Evolutionary conservation across 768 basidiomycete species (phyloP), one percentile per base, ranked within the genome.

Genomic region (Boletus subparvulus): DNA sequence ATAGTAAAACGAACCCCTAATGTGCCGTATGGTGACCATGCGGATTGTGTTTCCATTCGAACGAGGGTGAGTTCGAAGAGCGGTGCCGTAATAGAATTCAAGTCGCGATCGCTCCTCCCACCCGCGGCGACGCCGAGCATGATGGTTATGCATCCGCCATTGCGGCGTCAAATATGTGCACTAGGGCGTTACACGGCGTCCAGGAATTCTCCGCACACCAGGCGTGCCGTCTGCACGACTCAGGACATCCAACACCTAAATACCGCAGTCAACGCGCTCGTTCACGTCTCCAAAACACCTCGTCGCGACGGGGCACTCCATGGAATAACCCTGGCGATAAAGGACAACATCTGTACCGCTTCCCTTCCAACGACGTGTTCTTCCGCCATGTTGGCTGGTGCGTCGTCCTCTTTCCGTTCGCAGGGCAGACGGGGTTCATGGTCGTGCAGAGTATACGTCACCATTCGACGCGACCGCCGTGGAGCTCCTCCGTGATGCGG

Each of bases 391-490:
- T 80, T 98, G 14, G 71, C 76, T 56, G 80, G 91, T 89, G 33
- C 55, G 73, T 67, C 33, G 6, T 30, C 24, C 19, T 45, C 39
- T 32, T 51, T 35, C 50, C 50, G 30, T 32, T 3, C 39, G 33
- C 16, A 7, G 13, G n/a, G 9, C 21, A 30, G 44, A 41, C 33
- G 21, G 2, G 17, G 21, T 3, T 43, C 50, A 44, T 7, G n/a
- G 26, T 41, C 44, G 12, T 24, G 37, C 61, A 93, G 90, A 81
- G 39, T 97, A 90, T 66, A 70, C 63, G 0, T 84, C 95, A 0
- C 92, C 92, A 0, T 93, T 89, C 66, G 89, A 93, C 68, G 92
- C 96, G 47, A 96, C 93, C 1, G 90, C 89, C 7, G 90, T 97
- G 0, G 57, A 73, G 5, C 73, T 86, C 11, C 72, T 98, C 3